Evolutionary conservation across 1,284 basidiomycete genomes (phyloP).

Genomic region (Sporisorium iseilematis-ciliati): DNA sequence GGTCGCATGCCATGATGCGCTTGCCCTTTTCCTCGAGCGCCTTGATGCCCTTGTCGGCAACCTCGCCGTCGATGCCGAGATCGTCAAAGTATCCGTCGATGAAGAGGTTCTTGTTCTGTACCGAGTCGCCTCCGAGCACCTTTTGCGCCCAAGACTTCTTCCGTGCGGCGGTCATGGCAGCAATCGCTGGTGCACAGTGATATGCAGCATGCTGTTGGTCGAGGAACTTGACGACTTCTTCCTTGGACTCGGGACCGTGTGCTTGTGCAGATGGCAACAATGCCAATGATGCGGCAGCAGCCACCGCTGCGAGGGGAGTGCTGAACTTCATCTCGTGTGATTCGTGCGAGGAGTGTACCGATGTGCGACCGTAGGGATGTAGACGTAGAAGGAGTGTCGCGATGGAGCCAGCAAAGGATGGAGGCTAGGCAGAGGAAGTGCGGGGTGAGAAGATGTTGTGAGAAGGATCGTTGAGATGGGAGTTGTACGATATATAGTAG

Average conservation of each 20-base stretch:
- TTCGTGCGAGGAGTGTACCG: neutral
- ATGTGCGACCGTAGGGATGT: neutral
- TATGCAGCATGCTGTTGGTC: conserved; percentile 68
- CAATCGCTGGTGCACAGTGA: conserved; percentile 70
- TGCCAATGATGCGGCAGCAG: conserved; percentile 36
- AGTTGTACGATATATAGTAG: neutral
- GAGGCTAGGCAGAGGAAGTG: neutral
- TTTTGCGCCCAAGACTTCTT: conserved; percentile 64
- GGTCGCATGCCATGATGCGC: conserved; percentile 66
- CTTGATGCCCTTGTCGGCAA: conserved; percentile 46
- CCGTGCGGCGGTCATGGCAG: conserved; percentile 67
- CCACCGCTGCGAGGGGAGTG: conserved; percentile 35
- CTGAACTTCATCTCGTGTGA: conserved; percentile 40
- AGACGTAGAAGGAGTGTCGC: neutral
- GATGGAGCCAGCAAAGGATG: conserved; percentile 2
- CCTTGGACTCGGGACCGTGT: conserved; percentile 65
- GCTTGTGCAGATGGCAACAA: conserved; percentile 49
- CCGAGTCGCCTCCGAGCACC: conserved; percentile 60
- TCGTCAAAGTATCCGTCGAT: conserved; percentile 68
- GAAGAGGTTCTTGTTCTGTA: conserved; percentile 69
- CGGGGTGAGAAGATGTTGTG: neutral
- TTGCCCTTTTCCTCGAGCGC: conserved; percentile 58
- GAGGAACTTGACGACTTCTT: conserved; percentile 65
- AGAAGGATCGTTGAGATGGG: neutral
- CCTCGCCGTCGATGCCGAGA: conserved; percentile 46